Conservation (phyloP, 805 yeast species). For the Brettanomyces bruxellensis region DNA sequence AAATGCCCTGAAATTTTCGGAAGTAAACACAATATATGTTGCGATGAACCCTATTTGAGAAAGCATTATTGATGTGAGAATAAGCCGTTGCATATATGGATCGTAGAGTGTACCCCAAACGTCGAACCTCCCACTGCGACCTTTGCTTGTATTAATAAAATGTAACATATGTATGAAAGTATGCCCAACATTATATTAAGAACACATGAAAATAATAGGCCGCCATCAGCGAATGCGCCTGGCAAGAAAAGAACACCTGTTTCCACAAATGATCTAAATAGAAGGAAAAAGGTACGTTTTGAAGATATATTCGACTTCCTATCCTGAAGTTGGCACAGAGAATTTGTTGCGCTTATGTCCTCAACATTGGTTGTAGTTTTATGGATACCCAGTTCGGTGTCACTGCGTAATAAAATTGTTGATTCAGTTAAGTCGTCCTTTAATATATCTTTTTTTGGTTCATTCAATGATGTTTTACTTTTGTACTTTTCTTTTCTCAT, state of each 20-base stretch:
- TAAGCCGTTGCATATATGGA: conserved; percentile 51
- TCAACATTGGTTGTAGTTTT: no score
- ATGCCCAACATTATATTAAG: conserved; percentile 53
- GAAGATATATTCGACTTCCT: no score
- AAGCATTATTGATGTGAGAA: conserved; percentile 52
- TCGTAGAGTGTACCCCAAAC: conserved; percentile 64
- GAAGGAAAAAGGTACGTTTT: conserved; percentile 41
- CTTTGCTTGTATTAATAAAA: conserved; percentile 52
- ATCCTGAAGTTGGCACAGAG: no score
- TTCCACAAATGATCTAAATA: conserved; percentile 70
- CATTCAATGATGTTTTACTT: no score
- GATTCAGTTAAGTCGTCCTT: no score
- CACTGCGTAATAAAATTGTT: no score
- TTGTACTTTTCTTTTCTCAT: no score
- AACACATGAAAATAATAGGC: conserved; percentile 46
- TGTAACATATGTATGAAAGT: conserved; percentile 73
- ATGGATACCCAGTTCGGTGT: no score
- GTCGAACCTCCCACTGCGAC: conserved; percentile 53
- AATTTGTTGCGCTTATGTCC: no score
- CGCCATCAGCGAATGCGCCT: conserved; percentile 83
- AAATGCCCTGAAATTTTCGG: conserved; percentile 63
- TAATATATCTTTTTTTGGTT: no score
- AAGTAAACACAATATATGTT: conserved; percentile 72
- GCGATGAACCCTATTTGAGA: conserved; percentile 78
- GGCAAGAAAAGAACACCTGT: conserved; percentile 92